Percentiles rank a stretch among this genome's conserved stretches.
These are phyloP conservation scores for Lasiodiplodia hormozganensis DNA, from an alignment of 2,329 filamentous ascomycete genomes.

Conservation along the genomic window DNA sequence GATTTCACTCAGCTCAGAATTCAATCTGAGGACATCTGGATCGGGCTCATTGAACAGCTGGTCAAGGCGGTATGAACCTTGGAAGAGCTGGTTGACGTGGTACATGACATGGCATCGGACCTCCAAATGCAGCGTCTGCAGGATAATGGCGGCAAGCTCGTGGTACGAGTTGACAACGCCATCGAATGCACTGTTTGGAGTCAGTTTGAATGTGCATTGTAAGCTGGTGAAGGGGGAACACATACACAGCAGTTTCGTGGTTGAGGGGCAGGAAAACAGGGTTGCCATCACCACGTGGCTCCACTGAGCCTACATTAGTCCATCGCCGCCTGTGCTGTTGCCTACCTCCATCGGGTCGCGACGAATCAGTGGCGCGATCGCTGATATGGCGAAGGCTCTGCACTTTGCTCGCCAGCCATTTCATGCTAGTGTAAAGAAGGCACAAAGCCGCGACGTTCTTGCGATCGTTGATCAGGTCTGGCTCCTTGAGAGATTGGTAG, in stretches of 20 bases:
- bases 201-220: conserved; percentile 29
- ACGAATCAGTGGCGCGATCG: conserved; percentile 71
- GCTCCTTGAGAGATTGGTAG: conserved; percentile 56
- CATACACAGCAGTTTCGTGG: conserved; percentile 79
- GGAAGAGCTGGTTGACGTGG: conserved; percentile 68
- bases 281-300: conserved; percentile 62
- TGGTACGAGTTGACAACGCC: conserved; percentile 83
- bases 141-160: conserved; percentile 76
- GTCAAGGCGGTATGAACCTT: conserved; percentile 61
- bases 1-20: conserved; percentile 83
- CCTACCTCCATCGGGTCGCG: conserved; percentile 54
- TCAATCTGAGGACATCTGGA: conserved; percentile 80
- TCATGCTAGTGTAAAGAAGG: conserved; percentile 95
- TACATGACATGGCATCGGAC: conserved; percentile 85
- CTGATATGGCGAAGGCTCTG: conserved; percentile 83
- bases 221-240: conserved; percentile 33
- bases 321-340: conserved; percentile 73
- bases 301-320: conserved; percentile 72
- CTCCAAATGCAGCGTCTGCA: conserved; percentile 88
- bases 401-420: conserved; percentile 90
- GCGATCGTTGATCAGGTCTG: conserved; percentile 87
- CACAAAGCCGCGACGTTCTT: conserved; percentile 87
- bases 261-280: conserved; percentile 88
- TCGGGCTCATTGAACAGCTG: conserved; percentile 80
- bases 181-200: conserved; percentile 73